Evolutionary conservation across 768 basidiomycete species (phyloP).

Genomic region (Leccinum variicolor): DNA sequence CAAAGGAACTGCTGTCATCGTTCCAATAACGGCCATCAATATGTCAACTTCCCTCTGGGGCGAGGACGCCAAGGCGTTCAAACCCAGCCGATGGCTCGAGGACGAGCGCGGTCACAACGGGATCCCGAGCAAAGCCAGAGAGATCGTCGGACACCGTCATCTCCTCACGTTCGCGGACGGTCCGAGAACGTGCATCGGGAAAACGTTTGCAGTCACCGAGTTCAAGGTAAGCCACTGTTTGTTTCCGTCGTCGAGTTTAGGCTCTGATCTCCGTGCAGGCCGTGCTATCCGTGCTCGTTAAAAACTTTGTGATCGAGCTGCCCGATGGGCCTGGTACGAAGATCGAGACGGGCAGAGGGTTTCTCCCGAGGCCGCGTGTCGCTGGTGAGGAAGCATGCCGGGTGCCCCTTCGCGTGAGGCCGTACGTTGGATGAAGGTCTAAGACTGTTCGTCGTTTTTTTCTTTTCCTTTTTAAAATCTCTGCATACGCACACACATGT

Average conservation of each 20-base stretch:
- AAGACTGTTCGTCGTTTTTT: no score
- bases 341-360: background rate
- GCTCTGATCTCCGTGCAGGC: background rate
- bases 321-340: background rate
- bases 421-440: background rate
- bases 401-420: background rate
- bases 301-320: background rate
- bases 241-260: background rate
- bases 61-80: background rate
- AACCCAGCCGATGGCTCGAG: background rate
- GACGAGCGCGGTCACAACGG: background rate
- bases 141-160: background rate
- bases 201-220: background rate
- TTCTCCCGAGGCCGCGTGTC: background rate
- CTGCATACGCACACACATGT: no score
- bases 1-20: background rate
- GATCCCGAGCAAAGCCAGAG: background rate
- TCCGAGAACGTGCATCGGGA: background rate
- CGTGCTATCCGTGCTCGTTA: background rate
- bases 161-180: background rate
- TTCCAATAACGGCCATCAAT: background rate
- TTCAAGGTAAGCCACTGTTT: background rate
- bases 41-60: background rate
- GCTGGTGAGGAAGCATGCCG: background rate
- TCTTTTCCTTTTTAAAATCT: no score